Conservation (phyloP, 2,329 filamentous ascomycete species). For the Zymoseptoria ardabiliae region DNA sequence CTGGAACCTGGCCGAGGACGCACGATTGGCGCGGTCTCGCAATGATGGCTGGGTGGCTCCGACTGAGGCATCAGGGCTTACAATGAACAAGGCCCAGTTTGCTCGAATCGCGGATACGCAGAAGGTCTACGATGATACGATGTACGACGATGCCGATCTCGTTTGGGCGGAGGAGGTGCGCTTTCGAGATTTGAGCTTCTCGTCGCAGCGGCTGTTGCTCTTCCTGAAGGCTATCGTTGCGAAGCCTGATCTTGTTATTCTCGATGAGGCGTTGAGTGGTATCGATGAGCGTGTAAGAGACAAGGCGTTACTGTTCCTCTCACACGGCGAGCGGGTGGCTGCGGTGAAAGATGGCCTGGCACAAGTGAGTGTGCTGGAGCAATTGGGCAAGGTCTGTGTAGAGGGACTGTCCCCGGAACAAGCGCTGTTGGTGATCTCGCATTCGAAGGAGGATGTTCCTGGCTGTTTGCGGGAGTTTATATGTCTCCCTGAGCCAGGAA, state of each 20-base stretch:
- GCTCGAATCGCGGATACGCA: slow-evolving; percentile 6
- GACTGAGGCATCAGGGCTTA: too few relatives aligned
- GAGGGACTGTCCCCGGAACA: slow-evolving; percentile 61
- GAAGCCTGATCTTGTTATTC: slow-evolving; percentile 42
- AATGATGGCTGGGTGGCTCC: too few relatives aligned
- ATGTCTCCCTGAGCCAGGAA: slow-evolving; percentile 70
- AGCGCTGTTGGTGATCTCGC: slow-evolving; percentile 85
- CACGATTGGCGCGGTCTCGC: background rate
- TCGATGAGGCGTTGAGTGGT: slow-evolving; percentile 46
- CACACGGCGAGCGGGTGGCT: slow-evolving; percentile 32
- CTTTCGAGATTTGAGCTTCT: slow-evolving; percentile 72
- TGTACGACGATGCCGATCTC: slow-evolving; percentile 26
- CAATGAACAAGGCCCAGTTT: background rate
- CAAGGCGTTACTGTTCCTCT: slow-evolving; percentile 77
- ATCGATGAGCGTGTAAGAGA: slow-evolving; percentile 59
- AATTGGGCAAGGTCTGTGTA: slow-evolving; percentile 44
- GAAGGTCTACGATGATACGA: slow-evolving; percentile 9
- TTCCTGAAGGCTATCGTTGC: slow-evolving; percentile 55
- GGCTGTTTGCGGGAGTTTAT: slow-evolving; percentile 77
- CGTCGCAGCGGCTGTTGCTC: slow-evolving; percentile 73
- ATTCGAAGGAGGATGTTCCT: slow-evolving; percentile 84
- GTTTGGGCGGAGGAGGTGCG: slow-evolving; percentile 60
- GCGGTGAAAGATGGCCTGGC: slow-evolving; percentile 11
- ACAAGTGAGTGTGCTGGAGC: slow-evolving; percentile 28
- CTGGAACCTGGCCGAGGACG: background rate